These are phyloP conservation scores for Heteromeles arbutifolia DNA, from an alignment of 306 rosid species.

Conservation along the genomic window DNA sequence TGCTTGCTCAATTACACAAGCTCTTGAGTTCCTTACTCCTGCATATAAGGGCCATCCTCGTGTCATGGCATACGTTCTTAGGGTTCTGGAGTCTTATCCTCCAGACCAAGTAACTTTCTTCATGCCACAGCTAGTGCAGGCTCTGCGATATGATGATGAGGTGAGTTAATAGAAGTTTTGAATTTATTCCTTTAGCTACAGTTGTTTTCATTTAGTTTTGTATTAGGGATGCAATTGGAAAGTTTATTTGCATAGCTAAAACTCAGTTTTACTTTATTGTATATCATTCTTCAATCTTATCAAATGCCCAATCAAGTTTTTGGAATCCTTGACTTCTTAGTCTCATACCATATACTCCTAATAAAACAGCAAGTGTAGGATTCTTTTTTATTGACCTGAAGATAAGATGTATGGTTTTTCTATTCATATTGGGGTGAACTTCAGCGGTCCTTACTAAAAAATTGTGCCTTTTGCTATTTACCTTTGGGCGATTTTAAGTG, in stretches of 20 bases:
- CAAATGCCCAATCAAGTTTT: background rate
- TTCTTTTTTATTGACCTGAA: background rate
- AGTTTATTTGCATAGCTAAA: background rate
- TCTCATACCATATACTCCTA: background rate
- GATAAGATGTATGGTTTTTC: background rate
- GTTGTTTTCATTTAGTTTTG: background rate
- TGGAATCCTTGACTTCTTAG: background rate
- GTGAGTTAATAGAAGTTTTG: constrained; percentile 29
- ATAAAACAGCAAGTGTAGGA: background rate
- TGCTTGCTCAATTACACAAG: constrained; percentile 94
- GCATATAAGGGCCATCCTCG: constrained; percentile 97
- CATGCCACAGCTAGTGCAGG: constrained; percentile 97
- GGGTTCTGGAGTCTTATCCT: constrained; percentile 96
- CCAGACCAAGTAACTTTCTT: constrained; percentile 89
- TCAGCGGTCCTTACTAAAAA: background rate
- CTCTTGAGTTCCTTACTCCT: constrained; percentile 91
- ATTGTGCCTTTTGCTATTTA: background rate
- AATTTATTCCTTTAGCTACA: background rate
- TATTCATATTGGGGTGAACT: background rate
- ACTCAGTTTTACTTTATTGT: background rate
- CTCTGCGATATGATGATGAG: constrained; percentile 91
- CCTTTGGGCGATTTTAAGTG: background rate
- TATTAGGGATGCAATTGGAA: background rate
- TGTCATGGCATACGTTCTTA: constrained; percentile 94
- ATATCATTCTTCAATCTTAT: background rate